Percentiles rank a stretch among this genome's conserved stretches.
phyloP scores from a whole-genome alignment of 257 asterid species.

The Linaria vulgaris region DNA sequence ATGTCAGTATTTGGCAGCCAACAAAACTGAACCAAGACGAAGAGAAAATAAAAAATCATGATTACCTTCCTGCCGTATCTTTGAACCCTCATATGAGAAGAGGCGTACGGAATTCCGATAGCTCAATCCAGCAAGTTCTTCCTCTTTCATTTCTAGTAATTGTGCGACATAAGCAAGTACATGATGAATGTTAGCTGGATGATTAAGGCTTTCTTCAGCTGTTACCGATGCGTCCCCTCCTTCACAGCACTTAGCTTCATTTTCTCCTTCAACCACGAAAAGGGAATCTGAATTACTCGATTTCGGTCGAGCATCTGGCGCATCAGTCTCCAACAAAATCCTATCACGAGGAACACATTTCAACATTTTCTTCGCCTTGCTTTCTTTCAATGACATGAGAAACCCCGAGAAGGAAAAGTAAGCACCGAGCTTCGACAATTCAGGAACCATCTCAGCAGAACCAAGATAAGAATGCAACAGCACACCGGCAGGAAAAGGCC shows the following conservation, averaged over 20 bases:
- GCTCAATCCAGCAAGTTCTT: conserved; percentile 70
- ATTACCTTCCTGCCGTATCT: conserved; percentile 40
- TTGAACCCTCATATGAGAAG: conserved; percentile 83
- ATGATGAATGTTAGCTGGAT: conserved; percentile 86
- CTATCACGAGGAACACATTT: conserved; percentile 71
- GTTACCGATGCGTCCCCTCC: conserved; percentile 18
- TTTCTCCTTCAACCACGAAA: conserved; percentile 34
- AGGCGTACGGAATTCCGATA: conserved; percentile 59
- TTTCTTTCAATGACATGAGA: conserved; percentile 81
- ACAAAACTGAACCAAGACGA: background rate
- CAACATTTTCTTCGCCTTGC: conserved; percentile 86
- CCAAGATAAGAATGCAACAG: conserved; percentile 88
- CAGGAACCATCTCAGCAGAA: conserved; percentile 95
- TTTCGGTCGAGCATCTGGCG: conserved; percentile 83
- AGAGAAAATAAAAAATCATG: background rate
- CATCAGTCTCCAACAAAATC: conserved; percentile 94
- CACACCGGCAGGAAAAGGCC: conserved; percentile 86
- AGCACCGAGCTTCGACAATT: conserved; percentile 71
- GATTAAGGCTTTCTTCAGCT: conserved; percentile 48
- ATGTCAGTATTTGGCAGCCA: background rate
- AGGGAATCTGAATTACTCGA: conserved; percentile 33
- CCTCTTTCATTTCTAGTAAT: conserved; percentile 57
- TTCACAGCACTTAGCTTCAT: conserved; percentile 7
- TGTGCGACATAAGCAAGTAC: conserved; percentile 69
- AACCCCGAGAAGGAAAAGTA: conserved; percentile 95